Base-by-base conservation (phyloP, 257 asterid species). In the Verbascum thapsus region DNA sequence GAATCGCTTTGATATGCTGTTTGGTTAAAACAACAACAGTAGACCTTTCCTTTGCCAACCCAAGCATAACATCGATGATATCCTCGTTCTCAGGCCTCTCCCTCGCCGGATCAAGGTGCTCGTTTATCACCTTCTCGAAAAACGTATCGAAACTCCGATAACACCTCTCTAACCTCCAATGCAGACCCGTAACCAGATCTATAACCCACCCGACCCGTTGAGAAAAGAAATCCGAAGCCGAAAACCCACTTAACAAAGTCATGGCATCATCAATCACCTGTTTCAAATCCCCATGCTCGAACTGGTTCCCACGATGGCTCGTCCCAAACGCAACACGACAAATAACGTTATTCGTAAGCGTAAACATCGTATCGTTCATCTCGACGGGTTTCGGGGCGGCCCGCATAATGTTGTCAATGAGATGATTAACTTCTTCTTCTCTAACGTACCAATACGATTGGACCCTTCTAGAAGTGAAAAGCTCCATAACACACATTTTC, bases 1-100 rank as follows among this genome's bases (percentile, higher is more conserved):
- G 53, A 53, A 65, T 39, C 8, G 70, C 70, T 43, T 65, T 65
- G 22, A 65, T 65, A 26, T 65, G 62, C 7, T 52, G n/a, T 39
- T 53, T 65, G 15, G 39, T 65, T 20, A 65, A 48, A 30, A 35
- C 18, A 11, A 23, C 41, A 20, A 51, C 48, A 3, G 52, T 39
- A 4, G 47, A 39, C 8, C 58, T 39, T 12, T 39, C 63, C 47
- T 41, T 53, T 3, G 70, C 49, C 32, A 65, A 40, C 13, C 70
- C 52, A 55, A 65, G 41, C 70, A 65, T 17, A 40, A 39, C 39
- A 26, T 40, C 61, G 41, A 65, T 19, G 10, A 51, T 44, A 51
- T 65, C 70, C 10, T 65, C 70, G 5, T 53, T n/a, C 53, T 40
- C 54, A 23, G 18, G 16, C 20, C 5, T 38, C 3, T 26, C 18